Conservation (phyloP, 192 early-diverging fungal species). For the Pilobolus umbonatus region DNA sequence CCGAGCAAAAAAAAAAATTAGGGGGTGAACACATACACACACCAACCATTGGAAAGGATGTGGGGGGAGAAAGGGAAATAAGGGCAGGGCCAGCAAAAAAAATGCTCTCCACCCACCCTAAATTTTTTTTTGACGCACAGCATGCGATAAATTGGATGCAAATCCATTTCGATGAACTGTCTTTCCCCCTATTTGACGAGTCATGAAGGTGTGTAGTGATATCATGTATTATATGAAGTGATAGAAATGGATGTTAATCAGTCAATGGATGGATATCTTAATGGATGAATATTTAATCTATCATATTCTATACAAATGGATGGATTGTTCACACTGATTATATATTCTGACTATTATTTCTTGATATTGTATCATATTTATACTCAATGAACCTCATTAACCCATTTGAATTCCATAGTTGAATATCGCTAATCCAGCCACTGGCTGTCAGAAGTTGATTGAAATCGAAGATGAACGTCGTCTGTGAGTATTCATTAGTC, state of each 20-base stretch:
- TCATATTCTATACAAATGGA: too few relatives aligned
- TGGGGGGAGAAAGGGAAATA: too few relatives aligned
- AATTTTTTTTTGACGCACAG: neutral
- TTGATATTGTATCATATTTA: neutral
- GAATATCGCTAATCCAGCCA: slow-evolving; percentile 98
- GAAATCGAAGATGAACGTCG: slow-evolving; percentile 97
- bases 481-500: slow-evolving; percentile 67
- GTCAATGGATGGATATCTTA: neutral
- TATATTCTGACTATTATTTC: neutral
- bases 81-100: neutral
- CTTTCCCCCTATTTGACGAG: slow-evolving; percentile 4
- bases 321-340: neutral
- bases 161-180: neutral
- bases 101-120: neutral
- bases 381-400: neutral
- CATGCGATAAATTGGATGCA: neutral
- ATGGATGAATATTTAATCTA: neutral
- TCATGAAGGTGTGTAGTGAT: neutral
- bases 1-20: too few relatives aligned
- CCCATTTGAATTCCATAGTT: slow-evolving; percentile 51
- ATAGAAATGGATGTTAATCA: neutral
- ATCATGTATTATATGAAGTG: neutral
- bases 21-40: too few relatives aligned
- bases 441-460: slow-evolving; percentile 97
- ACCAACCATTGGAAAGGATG: too few relatives aligned